phyloP scores from a whole-genome alignment of 257 asterid species.

The Phtheirospermum japonicum region DNA sequence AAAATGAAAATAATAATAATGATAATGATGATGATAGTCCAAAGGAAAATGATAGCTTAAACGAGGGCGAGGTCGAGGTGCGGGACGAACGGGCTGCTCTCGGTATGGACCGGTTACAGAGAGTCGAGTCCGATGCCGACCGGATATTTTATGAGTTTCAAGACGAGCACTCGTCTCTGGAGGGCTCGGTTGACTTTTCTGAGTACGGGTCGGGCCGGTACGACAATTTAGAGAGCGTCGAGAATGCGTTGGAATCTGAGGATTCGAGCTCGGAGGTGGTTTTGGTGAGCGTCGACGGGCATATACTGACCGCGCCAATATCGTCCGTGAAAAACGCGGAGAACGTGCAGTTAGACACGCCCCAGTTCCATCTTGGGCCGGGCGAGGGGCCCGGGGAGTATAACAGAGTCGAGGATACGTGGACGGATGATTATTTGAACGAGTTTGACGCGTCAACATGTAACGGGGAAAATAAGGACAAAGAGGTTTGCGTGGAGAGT shows the following conservation, averaged over 20 bases:
- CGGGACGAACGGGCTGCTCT: conserved; percentile 66
- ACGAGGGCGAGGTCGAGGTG: conserved; percentile 41
- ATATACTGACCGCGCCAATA: conserved; percentile 82
- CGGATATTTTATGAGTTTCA: conserved; percentile 74
- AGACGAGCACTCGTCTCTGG: conserved; percentile 67
- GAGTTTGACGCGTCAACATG: conserved; percentile 31
- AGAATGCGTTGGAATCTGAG: conserved; percentile 57
- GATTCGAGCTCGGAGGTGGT: conserved; percentile 73
- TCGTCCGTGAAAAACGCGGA: conserved; percentile 55
- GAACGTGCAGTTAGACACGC: conserved; percentile 54
- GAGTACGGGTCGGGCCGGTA: conserved; percentile 63
- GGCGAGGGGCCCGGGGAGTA: conserved; percentile 58
- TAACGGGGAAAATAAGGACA: conserved; percentile 27
- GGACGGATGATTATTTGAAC: conserved; percentile 48
- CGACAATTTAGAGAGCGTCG: conserved; percentile 57
- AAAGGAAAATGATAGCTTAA: conserved; percentile 30
- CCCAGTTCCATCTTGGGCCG: conserved; percentile 75
- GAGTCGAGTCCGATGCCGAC: conserved; percentile 70
- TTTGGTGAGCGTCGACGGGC: conserved; percentile 92
- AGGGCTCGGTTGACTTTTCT: conserved; percentile 57
- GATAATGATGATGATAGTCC: conserved; percentile 26
- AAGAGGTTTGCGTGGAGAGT: conserved; percentile 25
- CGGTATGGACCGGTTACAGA: conserved; percentile 62
- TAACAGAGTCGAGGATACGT: conserved; percentile 43
- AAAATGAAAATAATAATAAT: conserved; percentile 16